Evolutionary conservation across 345 rosid species (phyloP), one percentile per base, ranked within the genome.

Genomic region (Salix dunnii): DNA sequence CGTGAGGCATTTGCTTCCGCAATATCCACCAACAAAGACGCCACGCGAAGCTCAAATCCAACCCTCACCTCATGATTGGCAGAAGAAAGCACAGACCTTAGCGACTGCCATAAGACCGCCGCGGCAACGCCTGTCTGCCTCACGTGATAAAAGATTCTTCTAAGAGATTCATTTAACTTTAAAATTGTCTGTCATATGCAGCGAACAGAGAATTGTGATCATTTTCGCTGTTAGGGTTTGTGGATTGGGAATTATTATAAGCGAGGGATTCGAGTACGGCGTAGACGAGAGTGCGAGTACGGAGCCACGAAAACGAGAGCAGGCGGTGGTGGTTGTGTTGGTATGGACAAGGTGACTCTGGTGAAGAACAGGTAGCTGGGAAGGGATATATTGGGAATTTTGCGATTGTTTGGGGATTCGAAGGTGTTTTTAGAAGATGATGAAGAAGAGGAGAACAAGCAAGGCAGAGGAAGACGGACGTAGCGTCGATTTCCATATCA

Each of bases 51-150:
- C 88, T 92, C 99, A 63, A 96, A 96, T 7, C 99, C 99, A 2
- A 85, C 88, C 81, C 97, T 87, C 35, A 96, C 96, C 83, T 92
- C 99, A 46, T 96, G 96, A 78, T 96, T 96, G 7, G 99, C 99
- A 7, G 92, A 91, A 2, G 99, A 96, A 38, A 96, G 80, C 46
- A 96, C 97, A 69, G 99, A 93, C 76, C 89, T 86, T 55, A 96
- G 82, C 23, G 98, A 93, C 77, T 96, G 94, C 99, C 98, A 93
- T 46, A 96, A 78, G 68, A 96, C 91, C 69, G 98, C 80, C 17
- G 95, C 94, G 2, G 99, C 95, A 14, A 84, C 86, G 68, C 97
- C 90, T 31, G 97, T 93, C 61, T 93, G 94, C 78, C 77, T 88
- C 13, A 88, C 83, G 62, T 91, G 99, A 71, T 81, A 78, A 42